Percentiles rank a stretch among this genome's conserved stretches.
Conservation (phyloP, 352 stramenopile species). For the Phytophthora pistaciae region DNA sequence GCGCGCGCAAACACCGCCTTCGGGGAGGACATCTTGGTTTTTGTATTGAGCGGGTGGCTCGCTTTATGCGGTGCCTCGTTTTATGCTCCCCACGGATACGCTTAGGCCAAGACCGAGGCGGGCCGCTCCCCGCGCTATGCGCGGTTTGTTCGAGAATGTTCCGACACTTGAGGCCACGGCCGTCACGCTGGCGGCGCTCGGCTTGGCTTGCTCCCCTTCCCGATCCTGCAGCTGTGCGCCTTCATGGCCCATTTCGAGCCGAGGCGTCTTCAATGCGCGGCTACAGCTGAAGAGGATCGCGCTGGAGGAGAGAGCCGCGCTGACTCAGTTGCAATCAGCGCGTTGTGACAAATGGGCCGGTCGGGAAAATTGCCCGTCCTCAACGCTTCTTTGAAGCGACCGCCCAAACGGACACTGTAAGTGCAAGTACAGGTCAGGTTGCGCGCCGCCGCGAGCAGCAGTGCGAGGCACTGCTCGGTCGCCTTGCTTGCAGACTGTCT, state of each 20-base stretch:
- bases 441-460: background rate
- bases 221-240: constrained; percentile 35
- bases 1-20: too few species aligned
- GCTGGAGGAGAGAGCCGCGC: background rate
- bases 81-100: too few species aligned
- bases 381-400: background rate
- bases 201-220: constrained; percentile 8
- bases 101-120: constrained; percentile 20
- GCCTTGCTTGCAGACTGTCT: background rate
- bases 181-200: background rate
- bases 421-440: background rate
- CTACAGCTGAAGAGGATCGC: background rate
- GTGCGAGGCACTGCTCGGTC: background rate
- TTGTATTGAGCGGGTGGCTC: too few species aligned
- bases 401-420: background rate
- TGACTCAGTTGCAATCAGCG: constrained; percentile 26
- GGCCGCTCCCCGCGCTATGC: constrained; percentile 19
- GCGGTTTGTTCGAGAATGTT: constrained; percentile 42
- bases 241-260: constrained; percentile 5
- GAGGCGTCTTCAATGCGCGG: constrained; percentile 12
- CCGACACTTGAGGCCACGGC: constrained; percentile 22
- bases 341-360: constrained; percentile 25
- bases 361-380: constrained; percentile 8
- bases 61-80: too few species aligned
- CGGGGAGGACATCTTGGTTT: too few species aligned